Percentiles rank a stretch among this genome's conserved stretches.
These are phyloP conservation scores for Lenzites betulinus DNA, from an alignment of 768 basidiomycete genomes.

Conservation along the genomic window DNA sequence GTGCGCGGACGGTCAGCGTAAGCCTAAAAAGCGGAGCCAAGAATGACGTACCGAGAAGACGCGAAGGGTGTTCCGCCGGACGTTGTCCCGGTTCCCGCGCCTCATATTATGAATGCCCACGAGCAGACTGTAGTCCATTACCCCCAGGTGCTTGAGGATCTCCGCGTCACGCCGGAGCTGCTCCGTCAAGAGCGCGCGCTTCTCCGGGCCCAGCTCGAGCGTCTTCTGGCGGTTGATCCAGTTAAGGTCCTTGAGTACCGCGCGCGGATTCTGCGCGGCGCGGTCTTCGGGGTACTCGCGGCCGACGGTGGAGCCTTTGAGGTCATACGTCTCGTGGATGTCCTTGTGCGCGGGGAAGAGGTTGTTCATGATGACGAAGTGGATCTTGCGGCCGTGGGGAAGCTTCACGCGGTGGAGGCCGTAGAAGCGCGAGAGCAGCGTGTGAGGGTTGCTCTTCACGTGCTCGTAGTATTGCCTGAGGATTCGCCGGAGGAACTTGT, in stretches of 20 bases:
- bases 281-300: slow-evolving; percentile 86
- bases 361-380: slow-evolving; percentile 99
- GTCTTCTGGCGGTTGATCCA: slow-evolving; percentile 83
- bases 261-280: slow-evolving; percentile 73
- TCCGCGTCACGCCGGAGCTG: slow-evolving; percentile 88
- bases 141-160: slow-evolving; percentile 76
- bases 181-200: slow-evolving; percentile 86
- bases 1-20: neutral
- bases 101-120: slow-evolving; percentile 93
- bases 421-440: slow-evolving; percentile 91
- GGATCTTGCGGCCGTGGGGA: slow-evolving; percentile 91
- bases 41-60: slow-evolving; percentile 78
- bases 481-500: slow-evolving; percentile 88
- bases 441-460: slow-evolving; percentile 89
- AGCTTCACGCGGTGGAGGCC: slow-evolving; percentile 97
- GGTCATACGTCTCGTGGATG: slow-evolving; percentile 95
- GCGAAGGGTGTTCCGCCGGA: slow-evolving; percentile 86
- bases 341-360: slow-evolving; percentile 97
- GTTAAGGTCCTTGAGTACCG: slow-evolving; percentile 94
- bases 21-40: slow-evolving; percentile 15
- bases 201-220: slow-evolving; percentile 95
- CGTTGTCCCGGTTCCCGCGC: slow-evolving; percentile 88
- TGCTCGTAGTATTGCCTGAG: slow-evolving; percentile 84
- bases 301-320: slow-evolving; percentile 94
- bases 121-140: slow-evolving; percentile 97